Evolutionary conservation across 331 rosid genomes (phyloP).

Genomic region (Phaseolus coccineus): DNA sequence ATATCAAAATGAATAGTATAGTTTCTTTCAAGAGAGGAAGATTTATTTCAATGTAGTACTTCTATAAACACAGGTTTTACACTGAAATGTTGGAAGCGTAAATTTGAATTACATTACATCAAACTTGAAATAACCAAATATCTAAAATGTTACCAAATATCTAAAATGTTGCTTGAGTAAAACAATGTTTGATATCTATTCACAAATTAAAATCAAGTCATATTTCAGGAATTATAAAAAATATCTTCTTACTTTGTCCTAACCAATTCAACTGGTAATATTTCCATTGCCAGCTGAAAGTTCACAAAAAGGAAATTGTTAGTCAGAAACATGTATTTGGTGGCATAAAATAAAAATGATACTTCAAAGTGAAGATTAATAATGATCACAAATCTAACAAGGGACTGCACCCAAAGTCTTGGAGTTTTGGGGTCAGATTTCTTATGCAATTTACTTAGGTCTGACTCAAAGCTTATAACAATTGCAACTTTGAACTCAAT

Average conservation of each 20-base stretch:
- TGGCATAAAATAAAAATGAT: conserved; percentile 9
- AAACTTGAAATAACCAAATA: conserved; percentile 8
- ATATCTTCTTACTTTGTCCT: conserved; percentile 50
- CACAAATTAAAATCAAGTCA: background rate
- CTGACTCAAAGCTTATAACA: conserved; percentile 77
- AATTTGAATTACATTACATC: conserved; percentile 1
- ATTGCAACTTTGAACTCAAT: conserved; percentile 80
- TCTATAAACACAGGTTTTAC: background rate
- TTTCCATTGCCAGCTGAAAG: conserved; percentile 82
- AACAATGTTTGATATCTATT: background rate
- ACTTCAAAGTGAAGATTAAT: conserved; percentile 20
- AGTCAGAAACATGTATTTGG: background rate
- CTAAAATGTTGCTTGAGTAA: background rate
- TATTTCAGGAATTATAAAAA: conserved; percentile 18
- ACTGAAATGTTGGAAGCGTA: conserved; percentile 11
- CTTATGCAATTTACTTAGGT: conserved; percentile 70
- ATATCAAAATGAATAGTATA: background rate
- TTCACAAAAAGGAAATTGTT: conserved; percentile 19
- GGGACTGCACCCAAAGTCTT: conserved; percentile 71
- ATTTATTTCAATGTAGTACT: background rate
- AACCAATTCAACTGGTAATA: conserved; percentile 83
- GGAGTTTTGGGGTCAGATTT: conserved; percentile 85
- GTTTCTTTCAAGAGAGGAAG: background rate
- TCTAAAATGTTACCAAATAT: background rate
- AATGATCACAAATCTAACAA: conserved; percentile 20